A percentile compares a stretch with the other conserved stretches of the same genome.
Conservation (phyloP, 306 rosid species). For the Quercus berberidifolia region DNA sequence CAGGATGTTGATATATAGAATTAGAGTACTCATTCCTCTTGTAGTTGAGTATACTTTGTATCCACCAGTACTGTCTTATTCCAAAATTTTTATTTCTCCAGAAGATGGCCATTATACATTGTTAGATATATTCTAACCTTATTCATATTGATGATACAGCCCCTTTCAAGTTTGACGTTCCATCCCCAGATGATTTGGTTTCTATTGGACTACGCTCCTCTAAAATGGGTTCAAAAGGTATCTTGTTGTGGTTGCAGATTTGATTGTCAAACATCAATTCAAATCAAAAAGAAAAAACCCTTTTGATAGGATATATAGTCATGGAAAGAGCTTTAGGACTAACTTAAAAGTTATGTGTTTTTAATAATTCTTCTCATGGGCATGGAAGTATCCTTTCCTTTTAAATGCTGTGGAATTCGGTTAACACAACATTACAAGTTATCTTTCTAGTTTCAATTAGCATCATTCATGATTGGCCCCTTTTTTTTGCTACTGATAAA, state of each 20-base stretch:
- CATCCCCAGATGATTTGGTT: slow-evolving; percentile 93
- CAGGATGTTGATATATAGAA: slow-evolving; percentile 38
- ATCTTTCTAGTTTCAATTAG: too few species aligned
- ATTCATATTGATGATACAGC: slow-evolving; percentile 42
- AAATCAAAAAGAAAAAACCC: not conserved
- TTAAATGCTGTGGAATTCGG: too few species aligned
- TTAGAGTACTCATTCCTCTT: slow-evolving; percentile 28
- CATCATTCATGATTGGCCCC: not conserved
- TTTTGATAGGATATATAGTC: not conserved
- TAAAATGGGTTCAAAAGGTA: slow-evolving; percentile 78
- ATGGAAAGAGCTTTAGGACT: not conserved
- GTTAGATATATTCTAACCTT: slow-evolving; percentile 27
- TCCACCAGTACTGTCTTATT: slow-evolving; percentile 8
- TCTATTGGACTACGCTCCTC: slow-evolving; percentile 62
- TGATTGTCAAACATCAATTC: slow-evolving; percentile 9
- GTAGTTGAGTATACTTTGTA: slow-evolving; percentile 21
- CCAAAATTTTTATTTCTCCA: slow-evolving; percentile 8
- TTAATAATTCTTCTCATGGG: not conserved
- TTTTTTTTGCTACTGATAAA: not conserved
- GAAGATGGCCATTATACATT: slow-evolving; percentile 14
- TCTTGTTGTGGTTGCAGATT: slow-evolving; percentile 13
- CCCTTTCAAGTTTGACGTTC: slow-evolving; percentile 84
- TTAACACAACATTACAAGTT: too few species aligned
- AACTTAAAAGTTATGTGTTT: not conserved
- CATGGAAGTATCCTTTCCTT: too few species aligned